phyloP scores from a whole-genome alignment of 257 asterid genomes.

The Primulina eburnea region DNA sequence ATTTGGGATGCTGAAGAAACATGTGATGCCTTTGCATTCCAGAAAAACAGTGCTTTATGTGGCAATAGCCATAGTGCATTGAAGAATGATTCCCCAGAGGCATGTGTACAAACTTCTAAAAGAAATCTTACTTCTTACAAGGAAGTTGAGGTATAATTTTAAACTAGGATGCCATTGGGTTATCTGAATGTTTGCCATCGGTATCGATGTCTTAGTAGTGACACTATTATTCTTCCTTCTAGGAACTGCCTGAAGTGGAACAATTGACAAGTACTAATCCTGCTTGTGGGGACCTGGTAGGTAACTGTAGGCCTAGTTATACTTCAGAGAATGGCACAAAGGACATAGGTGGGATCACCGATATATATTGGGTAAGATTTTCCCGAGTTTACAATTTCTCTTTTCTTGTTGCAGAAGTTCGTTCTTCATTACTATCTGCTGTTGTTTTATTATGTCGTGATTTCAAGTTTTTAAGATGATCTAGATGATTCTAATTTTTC shows the following conservation, averaged over 20 bases:
- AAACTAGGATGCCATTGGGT: constrained; percentile 1
- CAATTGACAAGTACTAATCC: constrained; percentile 33
- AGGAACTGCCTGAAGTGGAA: constrained; percentile 48
- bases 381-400: constrained; percentile 12
- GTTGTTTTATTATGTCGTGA: neutral
- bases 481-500: constrained; percentile 29
- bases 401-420: constrained; percentile 2
- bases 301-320: constrained; percentile 36
- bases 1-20: constrained; percentile 98
- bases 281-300: constrained; percentile 34
- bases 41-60: constrained; percentile 38
- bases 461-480: neutral
- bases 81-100: constrained; percentile 32
- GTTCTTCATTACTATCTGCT: neutral
- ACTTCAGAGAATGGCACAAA: constrained; percentile 44
- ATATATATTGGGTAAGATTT: constrained; percentile 77
- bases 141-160: constrained; percentile 49
- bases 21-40: constrained; percentile 87
- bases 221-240: constrained; percentile 23
- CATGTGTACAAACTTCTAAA: constrained; percentile 27
- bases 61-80: constrained; percentile 30
- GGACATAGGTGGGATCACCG: constrained; percentile 66
- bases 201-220: constrained; percentile 10
- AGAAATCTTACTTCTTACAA: constrained; percentile 38
- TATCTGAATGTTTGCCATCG: constrained; percentile 14